Base-by-base conservation (phyloP, 305 asterid genomes). In the Andrographis paniculata region DNA sequence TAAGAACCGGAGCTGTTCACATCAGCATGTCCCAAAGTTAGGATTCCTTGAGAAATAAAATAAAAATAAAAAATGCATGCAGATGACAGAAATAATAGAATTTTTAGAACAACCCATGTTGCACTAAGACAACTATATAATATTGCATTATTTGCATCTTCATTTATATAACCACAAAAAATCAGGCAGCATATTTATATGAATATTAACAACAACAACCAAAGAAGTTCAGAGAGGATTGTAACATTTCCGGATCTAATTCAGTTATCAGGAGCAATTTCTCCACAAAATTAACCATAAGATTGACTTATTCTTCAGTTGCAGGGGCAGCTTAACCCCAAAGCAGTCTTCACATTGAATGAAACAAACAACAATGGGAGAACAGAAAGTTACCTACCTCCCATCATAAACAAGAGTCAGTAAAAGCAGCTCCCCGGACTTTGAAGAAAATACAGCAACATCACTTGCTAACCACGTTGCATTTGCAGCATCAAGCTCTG, bases 391-490 rank as follows among this genome's bases (percentile, higher is more conserved):
- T 52, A 44, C 73, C 35, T 42, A 85, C 95, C 98, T 80, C 74
- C 96, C 95, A 67, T 91, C 98, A 70, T 82, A 80, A 53, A 86
- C 64, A 60, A 91, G 93, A 45, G 84, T 86, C 53, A 91, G 84
- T 55, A 87, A 68, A 64, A 86, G 99, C 67, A 91, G 77, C 60
- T 91, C 99, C 71, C 99, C 95, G 14, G 86, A 74, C 67, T 86
- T 91, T 55, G 99, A 67, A 19, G 99, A 91, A 67, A 91, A 72
- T 76, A 91, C 70, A 16, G 84, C 99, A 56, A 91, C 99, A 69
- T 91, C 95, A 80, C 74, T 82, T 52, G 95, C 61, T 62, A 91
- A 66, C 99, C 99, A 89, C 9, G 94, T 70, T 18, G 96, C 96
- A 68, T 70, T 77, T 62, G 96, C 80, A 22, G 92, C 94, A 71